phyloP scores from a whole-genome alignment of 164 flowering plant genomes.

The Stephania japonica region DNA sequence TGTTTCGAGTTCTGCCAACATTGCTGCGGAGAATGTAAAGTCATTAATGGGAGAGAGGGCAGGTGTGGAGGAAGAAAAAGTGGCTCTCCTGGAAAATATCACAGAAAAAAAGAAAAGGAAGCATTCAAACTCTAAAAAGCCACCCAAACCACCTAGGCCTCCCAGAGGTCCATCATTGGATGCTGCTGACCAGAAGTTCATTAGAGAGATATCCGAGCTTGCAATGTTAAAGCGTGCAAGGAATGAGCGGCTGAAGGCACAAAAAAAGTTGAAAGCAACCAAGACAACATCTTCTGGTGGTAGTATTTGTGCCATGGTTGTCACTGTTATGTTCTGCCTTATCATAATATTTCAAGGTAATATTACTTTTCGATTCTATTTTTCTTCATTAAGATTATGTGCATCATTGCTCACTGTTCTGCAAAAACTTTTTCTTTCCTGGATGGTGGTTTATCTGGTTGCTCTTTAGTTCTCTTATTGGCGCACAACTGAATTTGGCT shows the following conservation, averaged over 20 bases:
- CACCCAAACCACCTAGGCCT: constrained; percentile 69
- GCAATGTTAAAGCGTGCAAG: constrained; percentile 72
- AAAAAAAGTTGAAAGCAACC: constrained; percentile 60
- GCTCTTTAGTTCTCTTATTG: no score
- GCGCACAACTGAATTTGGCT: no score
- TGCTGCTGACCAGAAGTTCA: constrained; percentile 61
- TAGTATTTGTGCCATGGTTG: constrained; percentile 46
- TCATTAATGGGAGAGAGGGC: constrained; percentile 6
- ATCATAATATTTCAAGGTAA: constrained; percentile 70
- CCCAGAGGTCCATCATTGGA: constrained; percentile 60
- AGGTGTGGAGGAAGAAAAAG: constrained; percentile 17
- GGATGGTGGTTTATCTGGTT: neutral
- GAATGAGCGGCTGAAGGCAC: constrained; percentile 54
- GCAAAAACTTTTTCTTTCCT: neutral
- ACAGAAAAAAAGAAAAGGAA: constrained; percentile 41
- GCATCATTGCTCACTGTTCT: no score
- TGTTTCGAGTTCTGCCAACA: constrained; percentile 12
- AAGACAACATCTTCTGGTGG: constrained; percentile 39
- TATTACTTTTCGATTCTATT: constrained; percentile 2
- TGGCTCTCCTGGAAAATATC: constrained; percentile 23
- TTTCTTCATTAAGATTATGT: neutral
- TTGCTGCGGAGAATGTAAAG: constrained; percentile 19
- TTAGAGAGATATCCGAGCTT: constrained; percentile 56
- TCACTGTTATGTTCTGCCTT: constrained; percentile 56
- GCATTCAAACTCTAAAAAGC: constrained; percentile 37